These are phyloP conservation scores for Suhomyces coccinellae DNA, from an alignment of 1,139 yeast genomes.

Conservation along the genomic window DNA sequence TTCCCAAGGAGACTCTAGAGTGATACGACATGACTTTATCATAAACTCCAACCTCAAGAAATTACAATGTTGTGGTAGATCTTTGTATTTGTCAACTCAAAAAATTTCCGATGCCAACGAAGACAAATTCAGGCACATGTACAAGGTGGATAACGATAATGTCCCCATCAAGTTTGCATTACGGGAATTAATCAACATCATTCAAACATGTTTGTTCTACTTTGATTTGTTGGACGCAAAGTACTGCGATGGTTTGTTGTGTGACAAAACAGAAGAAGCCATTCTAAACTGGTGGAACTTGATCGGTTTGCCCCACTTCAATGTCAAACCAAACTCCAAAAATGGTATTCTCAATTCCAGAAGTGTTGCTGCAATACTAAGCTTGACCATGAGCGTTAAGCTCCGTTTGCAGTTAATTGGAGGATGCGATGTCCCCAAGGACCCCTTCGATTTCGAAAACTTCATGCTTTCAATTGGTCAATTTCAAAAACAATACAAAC, in stretches of 20 bases:
- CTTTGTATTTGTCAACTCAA: constrained; percentile 62
- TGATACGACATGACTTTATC: constrained; percentile 56
- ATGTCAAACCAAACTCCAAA: constrained; percentile 42
- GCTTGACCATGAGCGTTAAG: constrained; percentile 52
- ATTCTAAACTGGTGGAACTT: constrained; percentile 79
- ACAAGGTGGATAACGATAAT: constrained; percentile 48
- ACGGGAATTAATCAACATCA: constrained; percentile 67
- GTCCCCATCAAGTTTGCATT: constrained; percentile 68
- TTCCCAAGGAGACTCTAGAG: constrained; percentile 58
- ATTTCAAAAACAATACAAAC: constrained; percentile 68
- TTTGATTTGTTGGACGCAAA: constrained; percentile 69
- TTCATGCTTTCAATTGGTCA: constrained; percentile 62
- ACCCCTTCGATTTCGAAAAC: constrained; percentile 75
- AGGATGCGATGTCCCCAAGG: constrained; percentile 80
- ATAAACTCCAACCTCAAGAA: constrained; percentile 77
- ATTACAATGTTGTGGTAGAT: constrained; percentile 82
- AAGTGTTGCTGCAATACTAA: constrained; percentile 54
- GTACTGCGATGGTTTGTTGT: constrained; percentile 80
- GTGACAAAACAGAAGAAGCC: constrained; percentile 74
- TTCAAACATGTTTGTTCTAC: constrained; percentile 77
- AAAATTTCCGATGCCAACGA: constrained; percentile 75
- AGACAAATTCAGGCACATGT: constrained; percentile 80
- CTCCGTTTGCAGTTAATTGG: constrained; percentile 66
- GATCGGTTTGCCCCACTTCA: constrained; percentile 66
- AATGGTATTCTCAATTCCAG: constrained; percentile 62